Base-by-base conservation (phyloP, 2,329 filamentous ascomycete species). In the Berkeleyomyces basicola region DNA sequence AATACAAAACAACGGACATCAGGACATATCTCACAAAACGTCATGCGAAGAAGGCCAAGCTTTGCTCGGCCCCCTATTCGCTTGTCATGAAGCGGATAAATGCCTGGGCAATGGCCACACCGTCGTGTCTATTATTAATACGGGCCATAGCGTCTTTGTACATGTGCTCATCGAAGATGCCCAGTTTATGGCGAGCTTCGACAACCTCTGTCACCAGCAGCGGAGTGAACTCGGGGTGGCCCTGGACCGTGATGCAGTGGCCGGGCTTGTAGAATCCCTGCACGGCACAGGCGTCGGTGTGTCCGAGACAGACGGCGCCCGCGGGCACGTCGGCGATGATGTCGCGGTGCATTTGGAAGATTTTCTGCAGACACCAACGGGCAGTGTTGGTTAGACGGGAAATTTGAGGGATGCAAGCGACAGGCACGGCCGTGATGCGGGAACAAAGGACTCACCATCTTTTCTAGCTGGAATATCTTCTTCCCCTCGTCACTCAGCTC, bases 261-360 rank as follows among this genome's bases (percentile, higher is more conserved):
- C 79, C 76, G 7, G 84, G 81, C 23, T 78, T 73, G 70, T 93
- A 87, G 81, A 95, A 89, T 65, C 84, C 87, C 72, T 95, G 90
- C n/a, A 90, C 83, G 7, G 78, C 74, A 74, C 90, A 95, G 55
- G 78, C 74, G 3, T 79, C 77, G 1, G 86, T 87, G 47, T 77
- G 79, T 1, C 83, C 89, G 1, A 95, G 77, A 1, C 77, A 73
- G 63, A 85, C 77, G 1, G 85, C 80, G 61, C 79, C 81, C 4
- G 76, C 69, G 0, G 89, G 88, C 62, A 83, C 82, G 31, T 77
- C 73, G 67, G 79, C 80, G 4, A 92, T 86, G 44, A 86, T 81
- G 70, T 96, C 89, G 66, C 84, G 82, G 73, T 96, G 90, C 87
- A 95, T 92, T 72, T 95, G 88, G 71, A 91, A 86, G 65, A 95